A percentile compares a stretch with the other conserved stretches of the same genome.
Conservation (phyloP, 371 early-diverging fungal genomes). For the Lichtheimia corymbifera region DNA sequence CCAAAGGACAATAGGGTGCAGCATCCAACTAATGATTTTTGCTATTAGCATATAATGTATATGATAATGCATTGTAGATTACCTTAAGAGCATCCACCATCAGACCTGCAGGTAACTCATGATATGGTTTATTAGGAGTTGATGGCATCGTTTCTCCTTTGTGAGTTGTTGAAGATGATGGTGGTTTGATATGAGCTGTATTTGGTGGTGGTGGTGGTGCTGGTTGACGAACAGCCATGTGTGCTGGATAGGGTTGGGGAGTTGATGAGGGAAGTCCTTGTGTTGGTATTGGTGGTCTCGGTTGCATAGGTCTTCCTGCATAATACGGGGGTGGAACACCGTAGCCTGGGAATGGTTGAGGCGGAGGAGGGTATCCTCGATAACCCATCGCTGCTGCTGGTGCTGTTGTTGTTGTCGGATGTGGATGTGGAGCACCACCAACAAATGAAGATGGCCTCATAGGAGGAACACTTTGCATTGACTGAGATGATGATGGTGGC, state of each 20-base stretch:
- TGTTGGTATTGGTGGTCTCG: constrained; percentile 7
- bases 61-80: constrained; percentile 4
- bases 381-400: background rate
- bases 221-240: background rate
- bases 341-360: background rate
- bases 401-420: constrained; percentile 6
- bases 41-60: background rate
- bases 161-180: constrained; percentile 10
- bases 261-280: background rate
- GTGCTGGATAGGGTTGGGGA: background rate
- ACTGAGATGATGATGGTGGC: background rate
- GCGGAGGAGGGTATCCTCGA: constrained; percentile 9
- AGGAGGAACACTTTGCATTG: constrained; percentile 1
- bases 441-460: background rate
- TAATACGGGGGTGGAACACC: background rate
- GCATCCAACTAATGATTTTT: constrained; percentile 24
- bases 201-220: constrained; percentile 1
- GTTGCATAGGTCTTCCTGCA: background rate
- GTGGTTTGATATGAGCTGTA: constrained; percentile 3
- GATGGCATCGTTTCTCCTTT: constrained; percentile 4
- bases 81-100: constrained; percentile 56
- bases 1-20: constrained; percentile 51
- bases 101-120: constrained; percentile 59
- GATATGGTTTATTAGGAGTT: constrained; percentile 40
- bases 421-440: constrained; percentile 8